Evolutionary conservation across 495 filamentous ascomycete species (phyloP).

Genomic region (Pyronema omphalodes): DNA sequence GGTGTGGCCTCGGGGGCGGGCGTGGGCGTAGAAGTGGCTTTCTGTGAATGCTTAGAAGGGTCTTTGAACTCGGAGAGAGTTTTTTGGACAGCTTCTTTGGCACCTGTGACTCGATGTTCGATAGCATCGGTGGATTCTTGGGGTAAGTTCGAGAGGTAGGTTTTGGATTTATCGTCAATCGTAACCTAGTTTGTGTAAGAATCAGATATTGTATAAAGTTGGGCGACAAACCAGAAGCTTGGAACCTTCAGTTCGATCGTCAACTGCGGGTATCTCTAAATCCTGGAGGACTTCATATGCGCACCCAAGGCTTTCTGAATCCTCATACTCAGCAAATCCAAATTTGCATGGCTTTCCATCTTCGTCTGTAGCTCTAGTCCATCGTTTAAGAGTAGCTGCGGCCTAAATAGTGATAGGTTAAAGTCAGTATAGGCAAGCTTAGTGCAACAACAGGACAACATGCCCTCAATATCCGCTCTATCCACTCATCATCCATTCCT

Average conservation of each 20-base stretch:
- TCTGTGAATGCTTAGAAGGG: conserved; percentile 39
- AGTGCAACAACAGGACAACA: not conserved
- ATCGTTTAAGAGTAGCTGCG: conserved; percentile 63
- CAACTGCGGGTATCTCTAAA: conserved; percentile 55
- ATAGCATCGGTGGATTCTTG: conserved; percentile 43
- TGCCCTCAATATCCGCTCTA: conserved; percentile 57
- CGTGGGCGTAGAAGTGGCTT: conserved; percentile 36
- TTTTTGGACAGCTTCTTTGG: conserved; percentile 40
- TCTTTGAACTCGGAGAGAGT: conserved; percentile 55
- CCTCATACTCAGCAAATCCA: conserved; percentile 94
- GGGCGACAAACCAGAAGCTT: conserved; percentile 15
- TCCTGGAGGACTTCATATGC: conserved; percentile 76
- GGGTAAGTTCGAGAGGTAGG: conserved; percentile 66
- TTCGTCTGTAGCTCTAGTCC: conserved; percentile 66
- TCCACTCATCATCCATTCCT: conserved; percentile 62
- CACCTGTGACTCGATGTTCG: conserved; percentile 46
- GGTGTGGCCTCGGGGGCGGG: conserved; percentile 20
- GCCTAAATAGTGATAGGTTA: conserved; percentile 21
- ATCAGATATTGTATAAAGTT: too few relatives aligned
- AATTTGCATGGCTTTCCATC: conserved; percentile 74
- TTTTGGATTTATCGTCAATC: conserved; percentile 62
- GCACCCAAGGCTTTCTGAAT: conserved; percentile 69
- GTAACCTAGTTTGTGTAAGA: conserved; percentile 39
- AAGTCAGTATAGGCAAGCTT: not conserved
- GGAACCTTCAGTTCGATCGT: conserved; percentile 13